A percentile compares a stretch with the other conserved stretches of the same genome.
Evolutionary conservation across 2,329 filamentous ascomycete species (phyloP).

Genomic region (Peltaster fructicola): DNA sequence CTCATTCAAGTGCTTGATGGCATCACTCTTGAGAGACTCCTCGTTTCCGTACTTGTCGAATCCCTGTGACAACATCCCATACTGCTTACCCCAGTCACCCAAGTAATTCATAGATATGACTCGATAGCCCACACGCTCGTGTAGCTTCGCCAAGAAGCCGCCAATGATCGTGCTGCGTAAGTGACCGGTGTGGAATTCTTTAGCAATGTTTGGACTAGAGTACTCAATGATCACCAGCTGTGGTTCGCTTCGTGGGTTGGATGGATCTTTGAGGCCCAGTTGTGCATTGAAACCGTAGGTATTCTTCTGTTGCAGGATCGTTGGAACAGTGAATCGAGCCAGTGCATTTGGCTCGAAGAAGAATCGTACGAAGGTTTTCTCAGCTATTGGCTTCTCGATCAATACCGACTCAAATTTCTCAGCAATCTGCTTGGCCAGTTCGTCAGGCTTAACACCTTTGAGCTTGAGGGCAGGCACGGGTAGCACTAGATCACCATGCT

Average conservation of each 20-base stretch:
- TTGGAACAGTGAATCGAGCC: constrained; percentile 47
- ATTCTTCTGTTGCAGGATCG: constrained; percentile 43
- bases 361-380: constrained; percentile 57
- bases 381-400: constrained; percentile 49
- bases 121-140: constrained; percentile 51
- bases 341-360: constrained; percentile 59
- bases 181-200: constrained; percentile 62
- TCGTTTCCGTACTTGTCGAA: constrained; percentile 62
- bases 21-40: constrained; percentile 50
- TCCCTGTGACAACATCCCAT: constrained; percentile 52
- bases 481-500: constrained; percentile 68
- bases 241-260: constrained; percentile 40
- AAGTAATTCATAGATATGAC: constrained; percentile 58
- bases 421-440: constrained; percentile 37
- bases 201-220: constrained; percentile 72
- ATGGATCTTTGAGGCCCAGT: constrained; percentile 42
- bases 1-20: constrained; percentile 67
- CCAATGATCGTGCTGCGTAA: constrained; percentile 62
- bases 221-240: constrained; percentile 65
- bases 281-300: constrained; percentile 47
- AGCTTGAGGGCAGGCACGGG: constrained; percentile 64
- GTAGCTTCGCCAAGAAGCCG: constrained; percentile 52
- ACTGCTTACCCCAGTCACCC: constrained; percentile 65
- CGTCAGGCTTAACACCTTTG: constrained; percentile 45
- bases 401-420: constrained; percentile 46